phyloP scores from a whole-genome alignment of 257 asterid genomes.

The Verbascum thapsus region DNA sequence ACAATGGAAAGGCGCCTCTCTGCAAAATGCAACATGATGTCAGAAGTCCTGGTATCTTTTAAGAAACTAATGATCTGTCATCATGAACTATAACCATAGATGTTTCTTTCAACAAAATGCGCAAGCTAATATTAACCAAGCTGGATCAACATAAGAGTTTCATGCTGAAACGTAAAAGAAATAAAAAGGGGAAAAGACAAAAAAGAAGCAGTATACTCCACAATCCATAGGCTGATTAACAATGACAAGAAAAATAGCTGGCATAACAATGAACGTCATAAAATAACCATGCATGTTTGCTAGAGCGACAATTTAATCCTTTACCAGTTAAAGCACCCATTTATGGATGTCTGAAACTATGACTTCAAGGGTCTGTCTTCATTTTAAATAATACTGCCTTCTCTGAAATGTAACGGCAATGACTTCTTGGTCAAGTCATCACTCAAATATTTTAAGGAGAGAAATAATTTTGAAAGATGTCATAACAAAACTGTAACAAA shows the following conservation, averaged over 20 bases:
- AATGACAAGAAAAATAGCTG: constrained; percentile 13
- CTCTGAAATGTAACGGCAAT: not conserved
- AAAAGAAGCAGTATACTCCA: constrained; percentile 19
- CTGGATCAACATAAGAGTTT: not conserved
- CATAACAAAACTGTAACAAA: constrained; percentile 1
- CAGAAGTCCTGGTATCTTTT: constrained; percentile 25
- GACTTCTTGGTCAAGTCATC: constrained; percentile 11
- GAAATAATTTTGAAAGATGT: not conserved
- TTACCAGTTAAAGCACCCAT: constrained; percentile 13
- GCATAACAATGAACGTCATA: not conserved
- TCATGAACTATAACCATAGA: constrained; percentile 12
- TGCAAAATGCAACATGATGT: constrained; percentile 43
- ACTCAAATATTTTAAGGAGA: not conserved
- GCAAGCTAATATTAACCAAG: not conserved
- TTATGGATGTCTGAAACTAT: constrained; percentile 11
- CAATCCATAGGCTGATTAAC: constrained; percentile 5
- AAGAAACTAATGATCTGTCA: constrained; percentile 21
- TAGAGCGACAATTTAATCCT: not conserved
- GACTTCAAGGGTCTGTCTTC: constrained; percentile 23
- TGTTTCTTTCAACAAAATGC: constrained; percentile 4
- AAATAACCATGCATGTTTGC: constrained; percentile 1
- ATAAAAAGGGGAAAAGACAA: no score
- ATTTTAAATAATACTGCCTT: not conserved
- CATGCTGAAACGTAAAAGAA: constrained; percentile 1
- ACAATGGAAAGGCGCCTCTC: constrained; percentile 95